Conservation (phyloP, 1,284 basidiomycete species). For the Pulveroboletus sp. region DNA sequence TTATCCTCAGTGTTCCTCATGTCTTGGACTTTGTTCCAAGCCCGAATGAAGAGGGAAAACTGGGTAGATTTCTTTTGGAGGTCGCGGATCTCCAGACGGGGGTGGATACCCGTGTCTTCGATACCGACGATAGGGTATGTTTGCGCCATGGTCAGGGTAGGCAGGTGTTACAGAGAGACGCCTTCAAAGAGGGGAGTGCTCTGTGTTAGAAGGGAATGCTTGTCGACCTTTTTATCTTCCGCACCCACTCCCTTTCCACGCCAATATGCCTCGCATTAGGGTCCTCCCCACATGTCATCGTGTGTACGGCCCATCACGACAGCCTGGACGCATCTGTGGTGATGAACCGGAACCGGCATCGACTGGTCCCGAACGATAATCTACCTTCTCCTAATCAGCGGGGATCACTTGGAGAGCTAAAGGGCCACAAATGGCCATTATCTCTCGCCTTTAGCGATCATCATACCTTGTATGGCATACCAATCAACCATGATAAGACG, state of each 20-base stretch:
- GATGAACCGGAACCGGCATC: too few species aligned
- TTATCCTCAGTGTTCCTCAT: slow-evolving; percentile 7
- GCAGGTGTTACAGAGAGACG: not conserved
- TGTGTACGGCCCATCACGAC: too few species aligned
- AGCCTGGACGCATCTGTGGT: too few species aligned
- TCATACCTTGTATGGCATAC: too few species aligned
- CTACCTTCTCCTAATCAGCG: not conserved
- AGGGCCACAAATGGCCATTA: not conserved
- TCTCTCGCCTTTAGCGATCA: not conserved
- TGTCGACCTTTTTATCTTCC: slow-evolving; percentile 8
- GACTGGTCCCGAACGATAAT: not conserved
- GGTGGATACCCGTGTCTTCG: slow-evolving; percentile 4
- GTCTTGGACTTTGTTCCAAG: slow-evolving; percentile 2
- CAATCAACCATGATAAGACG: not conserved
- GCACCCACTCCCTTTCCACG: not conserved
- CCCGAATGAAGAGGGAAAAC: slow-evolving; percentile 23
- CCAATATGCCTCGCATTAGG: too few species aligned
- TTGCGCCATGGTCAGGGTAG: slow-evolving; percentile 8
- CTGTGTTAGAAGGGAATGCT: not conserved
- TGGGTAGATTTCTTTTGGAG: slow-evolving; percentile 10
- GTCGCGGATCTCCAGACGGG: slow-evolving; percentile 19
- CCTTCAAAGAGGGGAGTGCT: not conserved
- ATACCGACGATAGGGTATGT: slow-evolving; percentile 10
- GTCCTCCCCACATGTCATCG: not conserved
- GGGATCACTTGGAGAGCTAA: not conserved